Conservation (phyloP, 345 rosid species). For the Syzygium jambos region DNA sequence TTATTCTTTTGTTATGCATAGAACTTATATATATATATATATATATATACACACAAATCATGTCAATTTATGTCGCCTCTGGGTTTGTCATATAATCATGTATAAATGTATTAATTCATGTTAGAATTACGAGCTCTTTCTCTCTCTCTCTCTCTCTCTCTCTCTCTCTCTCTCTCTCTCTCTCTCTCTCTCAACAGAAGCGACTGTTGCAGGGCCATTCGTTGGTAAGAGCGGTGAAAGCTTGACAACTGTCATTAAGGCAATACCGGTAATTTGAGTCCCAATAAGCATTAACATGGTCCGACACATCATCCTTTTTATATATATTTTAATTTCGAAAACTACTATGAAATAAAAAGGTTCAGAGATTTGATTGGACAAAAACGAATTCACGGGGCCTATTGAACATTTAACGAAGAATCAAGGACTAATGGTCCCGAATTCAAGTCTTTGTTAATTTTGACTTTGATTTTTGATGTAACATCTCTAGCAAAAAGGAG, state of each 20-base stretch:
- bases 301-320: background rate
- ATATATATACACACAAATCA: background rate
- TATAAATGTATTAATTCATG: background rate
- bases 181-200: background rate
- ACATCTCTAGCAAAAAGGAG: too few species aligned
- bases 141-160: background rate
- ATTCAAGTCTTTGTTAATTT: too few species aligned
- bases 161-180: background rate
- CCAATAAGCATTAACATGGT: background rate
- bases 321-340: background rate
- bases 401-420: background rate
- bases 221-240: background rate
- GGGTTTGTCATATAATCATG: background rate
- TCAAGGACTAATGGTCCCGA: background rate
- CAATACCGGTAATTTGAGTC: background rate
- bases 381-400: too few species aligned
- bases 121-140: background rate
- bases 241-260: background rate
- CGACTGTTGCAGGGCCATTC: background rate
- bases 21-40: background rate
- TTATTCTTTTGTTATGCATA: background rate
- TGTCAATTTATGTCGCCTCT: background rate
- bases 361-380: background rate
- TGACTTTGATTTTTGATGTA: too few species aligned
- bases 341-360: background rate